phyloP scores from a whole-genome alignment of 2,329 filamentous ascomycete species.

The Cryphonectria japonica region DNA sequence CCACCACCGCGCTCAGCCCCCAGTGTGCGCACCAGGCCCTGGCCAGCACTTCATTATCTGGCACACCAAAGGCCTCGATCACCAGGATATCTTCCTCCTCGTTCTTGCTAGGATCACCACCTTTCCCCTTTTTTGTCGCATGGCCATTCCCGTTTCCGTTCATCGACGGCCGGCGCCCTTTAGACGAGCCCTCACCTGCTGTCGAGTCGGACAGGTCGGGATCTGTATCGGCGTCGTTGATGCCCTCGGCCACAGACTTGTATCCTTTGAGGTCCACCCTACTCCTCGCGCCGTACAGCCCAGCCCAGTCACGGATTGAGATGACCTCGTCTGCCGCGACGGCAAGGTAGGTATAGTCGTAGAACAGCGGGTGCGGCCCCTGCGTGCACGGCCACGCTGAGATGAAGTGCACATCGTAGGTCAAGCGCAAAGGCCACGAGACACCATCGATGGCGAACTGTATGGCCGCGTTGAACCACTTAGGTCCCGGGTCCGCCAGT shows the following conservation, averaged over 20 bases:
- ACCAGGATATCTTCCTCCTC: slow-evolving; percentile 70
- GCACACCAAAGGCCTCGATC: slow-evolving; percentile 72
- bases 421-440: slow-evolving; percentile 66
- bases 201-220: slow-evolving; percentile 24
- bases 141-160: slow-evolving; percentile 15
- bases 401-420: slow-evolving; percentile 68
- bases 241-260: not conserved
- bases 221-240: slow-evolving; percentile 6
- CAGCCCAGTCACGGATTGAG: slow-evolving; percentile 67
- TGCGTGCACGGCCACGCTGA: slow-evolving; percentile 66
- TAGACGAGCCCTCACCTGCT: slow-evolving; percentile 27
- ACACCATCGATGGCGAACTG: slow-evolving; percentile 67
- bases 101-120: slow-evolving; percentile 40
- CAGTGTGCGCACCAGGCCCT: slow-evolving; percentile 78
- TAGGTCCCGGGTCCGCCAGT: slow-evolving; percentile 38
- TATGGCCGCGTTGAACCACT: slow-evolving; percentile 62
- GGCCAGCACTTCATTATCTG: slow-evolving; percentile 76
- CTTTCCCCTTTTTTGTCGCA: slow-evolving; percentile 22
- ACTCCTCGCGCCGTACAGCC: slow-evolving; percentile 41
- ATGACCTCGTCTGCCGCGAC: slow-evolving; percentile 69
- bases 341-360: slow-evolving; percentile 66
- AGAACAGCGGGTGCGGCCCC: slow-evolving; percentile 72
- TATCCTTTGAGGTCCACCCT: slow-evolving; percentile 17
- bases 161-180: slow-evolving; percentile 9
- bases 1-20: slow-evolving; percentile 72